A percentile compares a stretch with the other conserved stretches of the same genome.
phyloP scores from a whole-genome alignment of 441 rosid species.

The Pelargonium australe region DNA sequence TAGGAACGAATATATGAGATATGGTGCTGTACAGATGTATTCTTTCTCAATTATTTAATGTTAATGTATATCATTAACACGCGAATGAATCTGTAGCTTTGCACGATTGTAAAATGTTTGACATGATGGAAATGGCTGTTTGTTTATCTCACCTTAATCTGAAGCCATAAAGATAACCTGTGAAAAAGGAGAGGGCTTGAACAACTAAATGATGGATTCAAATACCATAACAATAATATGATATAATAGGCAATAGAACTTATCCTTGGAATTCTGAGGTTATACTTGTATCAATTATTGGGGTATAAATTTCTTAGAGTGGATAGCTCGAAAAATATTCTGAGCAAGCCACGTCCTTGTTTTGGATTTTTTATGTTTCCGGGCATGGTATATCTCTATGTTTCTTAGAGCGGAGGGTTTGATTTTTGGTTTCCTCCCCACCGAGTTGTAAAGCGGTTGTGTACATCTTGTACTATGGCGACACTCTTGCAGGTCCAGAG shows the following conservation, averaged over 20 bases:
- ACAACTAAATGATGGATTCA: not conserved
- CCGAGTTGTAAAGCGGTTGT: no score
- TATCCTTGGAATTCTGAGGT: not conserved
- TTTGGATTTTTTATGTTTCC: no score
- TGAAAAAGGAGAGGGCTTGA: slow-evolving; percentile 1
- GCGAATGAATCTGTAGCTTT: not conserved
- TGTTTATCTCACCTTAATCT: not conserved
- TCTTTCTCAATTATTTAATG: not conserved
- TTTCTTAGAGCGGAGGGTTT: no score
- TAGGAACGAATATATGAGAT: not conserved
- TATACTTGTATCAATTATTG: not conserved
- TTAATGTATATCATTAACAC: not conserved
- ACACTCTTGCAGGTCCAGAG: no score
- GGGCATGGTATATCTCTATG: no score
- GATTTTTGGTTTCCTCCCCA: no score
- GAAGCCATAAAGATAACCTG: not conserved
- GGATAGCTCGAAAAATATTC: no score
- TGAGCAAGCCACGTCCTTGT: no score
- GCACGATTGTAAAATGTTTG: not conserved
- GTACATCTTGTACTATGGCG: no score
- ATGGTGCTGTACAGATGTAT: not conserved
- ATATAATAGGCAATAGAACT: not conserved
- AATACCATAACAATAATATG: not conserved
- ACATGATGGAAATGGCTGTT: not conserved
- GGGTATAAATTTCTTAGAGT: no score